phyloP scores from a whole-genome alignment of 192 early-diverging fungal genomes.

The Backusella liffmaniae region DNA sequence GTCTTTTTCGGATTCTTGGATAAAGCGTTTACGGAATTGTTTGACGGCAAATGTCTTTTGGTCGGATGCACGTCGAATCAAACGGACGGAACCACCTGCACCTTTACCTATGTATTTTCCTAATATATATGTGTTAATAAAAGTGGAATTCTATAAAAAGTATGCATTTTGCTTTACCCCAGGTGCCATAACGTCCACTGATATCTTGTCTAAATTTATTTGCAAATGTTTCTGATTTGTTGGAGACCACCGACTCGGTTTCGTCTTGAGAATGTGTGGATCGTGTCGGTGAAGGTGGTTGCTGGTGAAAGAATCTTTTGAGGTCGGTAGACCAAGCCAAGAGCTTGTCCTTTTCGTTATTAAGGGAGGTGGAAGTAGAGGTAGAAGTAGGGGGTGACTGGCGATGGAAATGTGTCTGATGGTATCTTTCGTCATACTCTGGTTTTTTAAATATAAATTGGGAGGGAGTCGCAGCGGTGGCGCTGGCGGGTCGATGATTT shows the following conservation, averaged over 20 bases:
- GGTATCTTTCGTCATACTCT: constrained; percentile 26
- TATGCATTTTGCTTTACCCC: constrained; percentile 16
- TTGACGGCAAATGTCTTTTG: constrained; percentile 73
- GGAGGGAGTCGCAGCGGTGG: constrained; percentile 4
- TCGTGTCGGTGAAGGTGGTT: constrained; percentile 10
- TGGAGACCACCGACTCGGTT: not conserved
- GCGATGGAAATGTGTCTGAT: constrained; percentile 28
- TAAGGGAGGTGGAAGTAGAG: not conserved
- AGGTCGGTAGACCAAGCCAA: constrained; percentile 23
- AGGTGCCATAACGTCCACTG: constrained; percentile 24
- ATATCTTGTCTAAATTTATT: constrained; percentile 28
- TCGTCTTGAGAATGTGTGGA: constrained; percentile 15
- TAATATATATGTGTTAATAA: not conserved
- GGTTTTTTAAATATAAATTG: constrained; percentile 34
- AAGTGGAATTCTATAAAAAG: too few species aligned
- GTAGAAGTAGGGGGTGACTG: not conserved
- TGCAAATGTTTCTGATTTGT: constrained; percentile 17
- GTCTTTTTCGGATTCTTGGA: constrained; percentile 63
- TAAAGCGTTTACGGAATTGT: constrained; percentile 68
- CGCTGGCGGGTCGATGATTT: constrained; percentile 19
- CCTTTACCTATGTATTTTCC: constrained; percentile 54
- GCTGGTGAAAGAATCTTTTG: constrained; percentile 12
- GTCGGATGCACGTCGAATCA: constrained; percentile 58
- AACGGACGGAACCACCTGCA: constrained; percentile 69
- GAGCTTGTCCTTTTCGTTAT: not conserved